Evolutionary conservation across 192 early-diverging fungal genomes (phyloP).

Genomic region (Fimicolochytrium jonesii): DNA sequence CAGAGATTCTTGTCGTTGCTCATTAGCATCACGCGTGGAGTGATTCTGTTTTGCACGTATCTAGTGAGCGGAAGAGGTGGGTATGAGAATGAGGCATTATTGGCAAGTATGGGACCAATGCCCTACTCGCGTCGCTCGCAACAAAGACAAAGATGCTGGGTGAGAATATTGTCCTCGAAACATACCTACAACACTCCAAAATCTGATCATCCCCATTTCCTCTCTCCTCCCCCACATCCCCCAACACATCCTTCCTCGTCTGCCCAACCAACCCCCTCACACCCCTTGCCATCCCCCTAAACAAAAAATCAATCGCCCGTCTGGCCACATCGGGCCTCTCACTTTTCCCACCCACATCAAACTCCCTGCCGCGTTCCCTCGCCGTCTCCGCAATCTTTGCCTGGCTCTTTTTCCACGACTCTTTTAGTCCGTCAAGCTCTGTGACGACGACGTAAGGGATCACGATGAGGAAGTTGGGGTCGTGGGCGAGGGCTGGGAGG

Average conservation of each 20-base stretch:
- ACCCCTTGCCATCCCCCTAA: not conserved
- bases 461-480: conserved; percentile 11
- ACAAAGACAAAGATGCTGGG: too few species aligned
- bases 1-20: conserved; percentile 30
- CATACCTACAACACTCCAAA: conserved; percentile 22
- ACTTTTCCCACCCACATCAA: too few species aligned
- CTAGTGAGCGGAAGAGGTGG: too few species aligned
- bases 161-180: too few species aligned
- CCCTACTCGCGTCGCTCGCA: too few species aligned
- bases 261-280: not conserved
- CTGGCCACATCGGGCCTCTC: too few species aligned
- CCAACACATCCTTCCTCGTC: too few species aligned
- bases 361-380: not conserved
- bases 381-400: not conserved
- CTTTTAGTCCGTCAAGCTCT: conserved; percentile 25
- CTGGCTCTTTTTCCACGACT: not conserved
- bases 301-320: conserved; percentile 14
- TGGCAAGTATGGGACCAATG: too few species aligned
- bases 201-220: too few species aligned
- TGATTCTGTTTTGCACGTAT: conserved; percentile 2
- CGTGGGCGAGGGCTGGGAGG: not conserved
- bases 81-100: too few species aligned
- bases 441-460: conserved; percentile 23
- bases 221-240: too few species aligned
- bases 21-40: conserved; percentile 5